These are phyloP conservation scores for Metarhizium rileyi DNA, from an alignment of 2,329 filamentous ascomycete species.

Conservation along the genomic window DNA sequence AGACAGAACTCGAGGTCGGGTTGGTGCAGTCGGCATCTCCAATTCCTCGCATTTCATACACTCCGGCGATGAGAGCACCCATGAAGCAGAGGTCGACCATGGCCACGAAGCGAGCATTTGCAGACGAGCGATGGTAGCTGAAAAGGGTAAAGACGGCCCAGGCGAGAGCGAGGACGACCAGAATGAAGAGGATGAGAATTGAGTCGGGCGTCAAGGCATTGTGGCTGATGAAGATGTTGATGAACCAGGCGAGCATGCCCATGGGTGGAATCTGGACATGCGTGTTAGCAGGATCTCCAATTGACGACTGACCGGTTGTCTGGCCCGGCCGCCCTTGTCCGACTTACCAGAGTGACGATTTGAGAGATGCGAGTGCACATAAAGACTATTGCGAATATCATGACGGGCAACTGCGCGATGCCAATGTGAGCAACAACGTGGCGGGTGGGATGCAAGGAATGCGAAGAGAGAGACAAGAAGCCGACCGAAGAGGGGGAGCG, in stretches of 20 bases:
- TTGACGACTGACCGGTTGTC: not conserved
- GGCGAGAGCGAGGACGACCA: conserved; percentile 50
- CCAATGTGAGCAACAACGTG: not conserved
- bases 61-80: conserved; percentile 53
- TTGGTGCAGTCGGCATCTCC: conserved; percentile 55
- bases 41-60: conserved; percentile 51
- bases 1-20: conserved; percentile 38
- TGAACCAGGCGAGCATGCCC: conserved; percentile 59
- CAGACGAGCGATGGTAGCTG: conserved; percentile 52
- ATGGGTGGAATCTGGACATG: conserved; percentile 47
- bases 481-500: not conserved
- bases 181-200: conserved; percentile 59
- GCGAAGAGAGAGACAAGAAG: not conserved
- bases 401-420: conserved; percentile 26
- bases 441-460: conserved; percentile 3
- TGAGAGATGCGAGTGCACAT: conserved; percentile 52
- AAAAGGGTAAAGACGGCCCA: conserved; percentile 59
- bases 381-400: conserved; percentile 56
- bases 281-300: not conserved
- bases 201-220: conserved; percentile 52
- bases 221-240: conserved; percentile 45
- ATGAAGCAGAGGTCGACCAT: conserved; percentile 52
- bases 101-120: conserved; percentile 52
- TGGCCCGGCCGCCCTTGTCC: not conserved
- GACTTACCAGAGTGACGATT: conserved; percentile 51